A percentile compares a stretch with the other conserved stretches of the same genome.
These are phyloP conservation scores for Lentinula guzmanii DNA, from an alignment of 768 basidiomycete species.

Conservation along the genomic window DNA sequence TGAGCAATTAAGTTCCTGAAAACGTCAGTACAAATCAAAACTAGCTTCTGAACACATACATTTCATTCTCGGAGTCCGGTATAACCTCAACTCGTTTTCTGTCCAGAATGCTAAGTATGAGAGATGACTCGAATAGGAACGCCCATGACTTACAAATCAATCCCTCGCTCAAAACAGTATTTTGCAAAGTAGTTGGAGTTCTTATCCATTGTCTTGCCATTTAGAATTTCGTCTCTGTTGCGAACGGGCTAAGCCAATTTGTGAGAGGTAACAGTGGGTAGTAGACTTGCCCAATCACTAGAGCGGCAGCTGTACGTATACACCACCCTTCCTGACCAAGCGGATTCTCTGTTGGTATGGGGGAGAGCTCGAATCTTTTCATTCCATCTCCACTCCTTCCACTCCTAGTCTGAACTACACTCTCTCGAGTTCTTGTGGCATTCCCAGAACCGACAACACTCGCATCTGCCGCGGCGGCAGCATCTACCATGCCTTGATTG, in stretches of 20 bases:
- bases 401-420: neutral
- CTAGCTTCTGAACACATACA: conserved; percentile 40
- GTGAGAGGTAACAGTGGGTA: neutral
- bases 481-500: neutral
- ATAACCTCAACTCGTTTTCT: conserved; percentile 91
- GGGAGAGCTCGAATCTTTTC: conserved; percentile 41
- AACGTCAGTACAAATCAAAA: neutral
- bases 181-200: conserved; percentile 86
- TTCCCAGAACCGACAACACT: neutral
- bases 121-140: conserved; percentile 9
- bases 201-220: conserved; percentile 82
- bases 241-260: neutral
- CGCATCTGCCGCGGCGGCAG: neutral
- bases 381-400: conserved; percentile 2
- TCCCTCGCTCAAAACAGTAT: conserved; percentile 84
- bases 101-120: conserved; percentile 8
- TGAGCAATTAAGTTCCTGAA: neutral
- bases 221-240: conserved; percentile 81
- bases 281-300: conserved; percentile 64
- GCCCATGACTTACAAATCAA: conserved; percentile 43
- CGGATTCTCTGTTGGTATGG: conserved; percentile 51
- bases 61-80: conserved; percentile 85
- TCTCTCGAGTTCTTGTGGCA: neutral
- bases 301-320: conserved; percentile 69
- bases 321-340: conserved; percentile 64